Percentiles rank a stretch among this genome's conserved stretches.
phyloP scores from a whole-genome alignment of 192 early-diverging fungal genomes.

The Polychytrium aggregatum region DNA sequence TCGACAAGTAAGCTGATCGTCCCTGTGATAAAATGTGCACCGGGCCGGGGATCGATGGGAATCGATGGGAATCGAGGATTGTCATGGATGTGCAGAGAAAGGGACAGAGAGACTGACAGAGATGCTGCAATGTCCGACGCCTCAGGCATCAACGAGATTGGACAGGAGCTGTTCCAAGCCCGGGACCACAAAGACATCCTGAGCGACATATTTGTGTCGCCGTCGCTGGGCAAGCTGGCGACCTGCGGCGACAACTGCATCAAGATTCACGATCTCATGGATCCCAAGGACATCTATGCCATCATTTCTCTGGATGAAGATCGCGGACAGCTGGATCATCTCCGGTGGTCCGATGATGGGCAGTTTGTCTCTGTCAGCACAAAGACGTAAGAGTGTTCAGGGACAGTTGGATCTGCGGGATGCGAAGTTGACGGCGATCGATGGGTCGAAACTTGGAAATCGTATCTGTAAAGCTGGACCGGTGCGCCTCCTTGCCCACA shows the following conservation, averaged over 20 bases:
- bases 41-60: too few relatives aligned
- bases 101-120: too few relatives aligned
- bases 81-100: too few relatives aligned
- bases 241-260: conserved; percentile 32
- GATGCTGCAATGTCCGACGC: conserved; percentile 1
- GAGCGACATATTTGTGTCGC: conserved; percentile 21
- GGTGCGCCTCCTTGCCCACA: too few relatives aligned
- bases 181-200: conserved; percentile 29
- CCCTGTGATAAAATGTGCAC: conserved; percentile 1
- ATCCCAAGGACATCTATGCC: conserved; percentile 25
- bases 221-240: conserved; percentile 25
- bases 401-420: neutral
- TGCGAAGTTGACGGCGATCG: too few relatives aligned
- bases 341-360: conserved; percentile 38
- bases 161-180: conserved; percentile 36
- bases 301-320: conserved; percentile 38
- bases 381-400: conserved; percentile 14
- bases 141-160: conserved; percentile 27
- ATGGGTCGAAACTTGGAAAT: too few relatives aligned
- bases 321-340: conserved; percentile 13
- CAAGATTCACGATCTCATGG: conserved; percentile 34
- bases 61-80: too few relatives aligned
- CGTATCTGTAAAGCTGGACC: too few relatives aligned
- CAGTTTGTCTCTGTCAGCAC: conserved; percentile 33
- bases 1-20: conserved; percentile 29